Evolutionary conservation across 495 filamentous ascomycete species (phyloP).

Genomic region (Daldinia vernicosa): DNA sequence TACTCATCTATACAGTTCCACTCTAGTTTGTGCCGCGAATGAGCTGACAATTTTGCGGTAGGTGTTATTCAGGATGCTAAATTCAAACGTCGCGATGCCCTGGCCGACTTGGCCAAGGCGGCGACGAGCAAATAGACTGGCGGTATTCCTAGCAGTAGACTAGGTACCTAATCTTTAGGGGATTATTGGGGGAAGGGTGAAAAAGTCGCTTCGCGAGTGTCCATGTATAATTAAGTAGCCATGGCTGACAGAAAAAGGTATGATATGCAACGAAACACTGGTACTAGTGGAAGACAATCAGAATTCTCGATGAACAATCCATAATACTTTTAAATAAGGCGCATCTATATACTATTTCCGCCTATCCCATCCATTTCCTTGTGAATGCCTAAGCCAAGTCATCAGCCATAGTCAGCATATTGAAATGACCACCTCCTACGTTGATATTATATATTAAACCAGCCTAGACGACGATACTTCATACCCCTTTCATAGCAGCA

Average conservation of each 20-base stretch:
- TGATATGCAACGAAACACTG: neutral
- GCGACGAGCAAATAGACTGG: slow-evolving; percentile 56
- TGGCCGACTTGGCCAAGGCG: slow-evolving; percentile 68
- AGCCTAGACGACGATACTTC: no score
- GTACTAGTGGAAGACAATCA: neutral
- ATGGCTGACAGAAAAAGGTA: neutral
- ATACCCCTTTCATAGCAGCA: no score
- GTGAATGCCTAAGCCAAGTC: no score
- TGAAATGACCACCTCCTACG: no score
- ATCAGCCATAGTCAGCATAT: no score
- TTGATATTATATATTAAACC: no score
- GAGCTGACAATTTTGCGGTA: slow-evolving; percentile 42
- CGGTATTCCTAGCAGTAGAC: neutral
- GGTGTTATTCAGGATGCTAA: slow-evolving; percentile 75
- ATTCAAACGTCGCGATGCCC: slow-evolving; percentile 75
- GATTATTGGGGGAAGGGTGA: neutral
- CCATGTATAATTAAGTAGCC: neutral
- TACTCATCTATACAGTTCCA: neutral
- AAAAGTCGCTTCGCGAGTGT: neutral
- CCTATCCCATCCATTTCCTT: neutral
- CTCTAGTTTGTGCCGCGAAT: neutral
- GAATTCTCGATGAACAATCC: neutral
- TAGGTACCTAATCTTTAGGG: neutral
- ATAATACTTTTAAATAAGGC: neutral
- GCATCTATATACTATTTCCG: neutral